Conservation (phyloP, 2,329 filamentous ascomycete genomes). For the Fusarium multiceps region DNA sequence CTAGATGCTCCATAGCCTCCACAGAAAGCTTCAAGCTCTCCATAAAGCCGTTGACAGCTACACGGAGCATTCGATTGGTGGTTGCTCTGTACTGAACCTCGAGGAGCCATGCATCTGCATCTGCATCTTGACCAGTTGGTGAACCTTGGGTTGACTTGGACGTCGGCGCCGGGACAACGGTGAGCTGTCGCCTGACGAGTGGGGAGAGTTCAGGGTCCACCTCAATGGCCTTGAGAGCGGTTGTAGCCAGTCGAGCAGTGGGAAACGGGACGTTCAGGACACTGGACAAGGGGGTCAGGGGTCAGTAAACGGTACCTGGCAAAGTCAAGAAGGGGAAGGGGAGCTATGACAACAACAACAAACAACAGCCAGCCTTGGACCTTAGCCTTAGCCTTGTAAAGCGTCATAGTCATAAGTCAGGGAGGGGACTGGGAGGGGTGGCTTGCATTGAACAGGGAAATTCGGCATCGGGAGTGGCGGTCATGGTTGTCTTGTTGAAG, state of each 20-base stretch:
- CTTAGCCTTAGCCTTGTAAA: slow-evolving; percentile 16
- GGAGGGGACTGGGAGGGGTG: slow-evolving; percentile 26
- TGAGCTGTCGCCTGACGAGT: slow-evolving; percentile 79
- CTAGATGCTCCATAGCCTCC: slow-evolving; percentile 90
- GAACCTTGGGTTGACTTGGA: slow-evolving; percentile 39
- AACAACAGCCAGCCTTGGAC: slow-evolving; percentile 21
- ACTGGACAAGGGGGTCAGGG: slow-evolving; percentile 56
- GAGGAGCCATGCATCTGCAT: slow-evolving; percentile 62
- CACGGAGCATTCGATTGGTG: slow-evolving; percentile 95
- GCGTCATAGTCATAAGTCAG: slow-evolving; percentile 20
- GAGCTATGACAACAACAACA: slow-evolving; percentile 28
- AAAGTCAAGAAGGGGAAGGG: not conserved
- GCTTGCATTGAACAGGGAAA: slow-evolving; percentile 74
- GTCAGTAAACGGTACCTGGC: slow-evolving; percentile 9
- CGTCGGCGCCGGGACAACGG: slow-evolving; percentile 58
- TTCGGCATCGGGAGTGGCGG: slow-evolving; percentile 55
- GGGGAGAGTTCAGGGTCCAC: slow-evolving; percentile 92
- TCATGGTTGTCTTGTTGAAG: slow-evolving; percentile 49
- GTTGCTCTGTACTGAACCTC: slow-evolving; percentile 84
- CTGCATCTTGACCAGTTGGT: slow-evolving; percentile 23
- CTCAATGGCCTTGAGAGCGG: slow-evolving; percentile 78
- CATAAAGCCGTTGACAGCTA: slow-evolving; percentile 96
- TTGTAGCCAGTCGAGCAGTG: slow-evolving; percentile 78
- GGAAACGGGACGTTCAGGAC: slow-evolving; percentile 85
- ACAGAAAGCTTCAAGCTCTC: slow-evolving; percentile 87